Conservation (phyloP, 164 flowering plant species). For the grape (Vitis vinifera) region DNA sequence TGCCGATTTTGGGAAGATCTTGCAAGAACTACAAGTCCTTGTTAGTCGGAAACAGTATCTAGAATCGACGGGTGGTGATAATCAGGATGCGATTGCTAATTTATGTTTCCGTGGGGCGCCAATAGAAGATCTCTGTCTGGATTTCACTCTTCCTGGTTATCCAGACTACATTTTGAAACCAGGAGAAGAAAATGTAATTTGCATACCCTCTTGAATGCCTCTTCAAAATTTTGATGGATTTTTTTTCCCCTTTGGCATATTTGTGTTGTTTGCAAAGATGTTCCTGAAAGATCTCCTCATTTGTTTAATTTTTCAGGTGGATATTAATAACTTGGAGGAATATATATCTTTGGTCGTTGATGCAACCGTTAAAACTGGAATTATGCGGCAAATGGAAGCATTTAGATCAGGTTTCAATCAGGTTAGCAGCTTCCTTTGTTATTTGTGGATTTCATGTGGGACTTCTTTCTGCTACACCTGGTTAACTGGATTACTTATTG, state of each 20-base stretch:
- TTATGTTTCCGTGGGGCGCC: slow-evolving; percentile 68
- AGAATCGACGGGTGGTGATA: slow-evolving; percentile 46
- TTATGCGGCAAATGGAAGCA: slow-evolving; percentile 86
- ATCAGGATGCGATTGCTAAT: slow-evolving; percentile 39
- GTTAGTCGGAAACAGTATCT: slow-evolving; percentile 72
- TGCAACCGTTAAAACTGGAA: slow-evolving; percentile 87
- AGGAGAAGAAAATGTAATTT: slow-evolving; percentile 71
- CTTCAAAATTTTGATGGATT: neutral
- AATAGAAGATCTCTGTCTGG: slow-evolving; percentile 84
- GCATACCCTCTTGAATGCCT: neutral
- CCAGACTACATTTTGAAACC: slow-evolving; percentile 80
- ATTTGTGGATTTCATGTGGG: neutral
- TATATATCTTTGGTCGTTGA: slow-evolving; percentile 86
- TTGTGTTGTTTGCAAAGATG: neutral
- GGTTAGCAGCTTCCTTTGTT: slow-evolving; percentile 36
- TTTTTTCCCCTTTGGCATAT: neutral
- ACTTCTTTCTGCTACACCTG: no score
- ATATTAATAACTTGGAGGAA: slow-evolving; percentile 77
- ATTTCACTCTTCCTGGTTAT: slow-evolving; percentile 97
- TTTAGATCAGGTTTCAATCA: slow-evolving; percentile 94
- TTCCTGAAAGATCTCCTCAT: neutral
- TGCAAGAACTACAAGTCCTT: slow-evolving; percentile 82
- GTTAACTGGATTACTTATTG: no score
- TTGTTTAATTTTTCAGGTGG: slow-evolving; percentile 53
- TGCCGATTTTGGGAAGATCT: slow-evolving; percentile 72